phyloP scores from a whole-genome alignment of 2,329 filamentous ascomycete species.

The Cordyceps tenuipes region DNA sequence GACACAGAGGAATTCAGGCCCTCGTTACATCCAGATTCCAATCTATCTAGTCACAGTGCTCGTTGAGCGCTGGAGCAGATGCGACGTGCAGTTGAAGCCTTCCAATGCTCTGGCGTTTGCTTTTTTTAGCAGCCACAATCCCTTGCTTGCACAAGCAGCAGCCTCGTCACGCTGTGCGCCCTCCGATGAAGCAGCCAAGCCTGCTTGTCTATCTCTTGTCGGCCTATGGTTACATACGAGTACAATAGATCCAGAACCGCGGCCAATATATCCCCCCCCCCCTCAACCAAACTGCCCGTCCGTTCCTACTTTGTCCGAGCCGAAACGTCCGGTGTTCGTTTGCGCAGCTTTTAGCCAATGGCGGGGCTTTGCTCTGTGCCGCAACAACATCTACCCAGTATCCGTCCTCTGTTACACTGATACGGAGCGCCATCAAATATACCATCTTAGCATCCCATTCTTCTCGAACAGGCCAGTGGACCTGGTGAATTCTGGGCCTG shows the following conservation, averaged over 20 bases:
- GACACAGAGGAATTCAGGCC: background rate
- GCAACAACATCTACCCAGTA: background rate
- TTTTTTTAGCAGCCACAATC: background rate
- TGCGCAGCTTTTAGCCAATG: background rate
- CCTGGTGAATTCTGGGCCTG: background rate
- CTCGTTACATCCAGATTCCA: background rate
- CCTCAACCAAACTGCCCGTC: background rate
- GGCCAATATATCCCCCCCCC: background rate
- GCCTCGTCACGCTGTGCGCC: background rate
- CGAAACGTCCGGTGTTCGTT: background rate
- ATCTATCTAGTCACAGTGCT: too few relatives aligned
- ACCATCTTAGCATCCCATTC: background rate
- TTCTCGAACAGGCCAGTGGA: background rate
- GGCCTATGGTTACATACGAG: background rate
- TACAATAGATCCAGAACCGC: background rate
- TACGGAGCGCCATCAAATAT: background rate
- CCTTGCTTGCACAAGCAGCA: background rate
- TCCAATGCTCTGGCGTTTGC: background rate
- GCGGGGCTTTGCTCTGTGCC: background rate
- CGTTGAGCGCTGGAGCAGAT: constrained; percentile 3
- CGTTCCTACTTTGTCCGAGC: background rate
- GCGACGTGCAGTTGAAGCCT: background rate
- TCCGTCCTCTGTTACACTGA: background rate
- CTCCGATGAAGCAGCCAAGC: background rate
- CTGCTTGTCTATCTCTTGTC: background rate